A percentile compares a stretch with the other conserved stretches of the same genome.
Evolutionary conservation across 2,329 filamentous ascomycete species (phyloP).

Genomic region (Neonectria ditissima): DNA sequence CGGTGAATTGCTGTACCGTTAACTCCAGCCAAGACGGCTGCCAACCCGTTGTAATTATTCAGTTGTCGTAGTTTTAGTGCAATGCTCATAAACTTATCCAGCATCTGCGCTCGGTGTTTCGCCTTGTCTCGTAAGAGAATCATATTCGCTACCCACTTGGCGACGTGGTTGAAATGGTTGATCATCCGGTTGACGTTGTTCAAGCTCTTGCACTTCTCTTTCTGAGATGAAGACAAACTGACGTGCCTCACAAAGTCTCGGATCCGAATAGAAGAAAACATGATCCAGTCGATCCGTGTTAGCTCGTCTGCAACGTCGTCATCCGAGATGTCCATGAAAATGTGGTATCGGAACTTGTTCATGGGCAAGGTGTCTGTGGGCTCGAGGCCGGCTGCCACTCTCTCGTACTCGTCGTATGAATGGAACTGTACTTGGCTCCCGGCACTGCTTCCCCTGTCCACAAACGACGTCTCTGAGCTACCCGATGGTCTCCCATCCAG

Average conservation of each 20-base stretch:
- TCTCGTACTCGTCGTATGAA: slow-evolving; percentile 82
- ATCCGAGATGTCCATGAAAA: slow-evolving; percentile 87
- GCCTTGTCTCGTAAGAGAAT: slow-evolving; percentile 92
- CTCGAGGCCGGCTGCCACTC: slow-evolving; percentile 78
- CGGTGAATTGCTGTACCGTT: slow-evolving; percentile 89
- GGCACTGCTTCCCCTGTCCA: slow-evolving; percentile 53
- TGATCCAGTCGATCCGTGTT: slow-evolving; percentile 96
- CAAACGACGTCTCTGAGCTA: slow-evolving; percentile 58
- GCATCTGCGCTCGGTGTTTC: slow-evolving; percentile 89
- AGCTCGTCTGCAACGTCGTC: slow-evolving; percentile 91
- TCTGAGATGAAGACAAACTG: slow-evolving; percentile 76
- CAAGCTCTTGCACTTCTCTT: slow-evolving; percentile 80
- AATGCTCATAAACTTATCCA: slow-evolving; percentile 96
- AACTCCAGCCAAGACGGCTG: slow-evolving; percentile 93
- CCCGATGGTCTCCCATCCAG: slow-evolving; percentile 58
- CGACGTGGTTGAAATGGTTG: slow-evolving; percentile 88
- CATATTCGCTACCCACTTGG: slow-evolving; percentile 85
- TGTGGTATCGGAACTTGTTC: slow-evolving; percentile 88
- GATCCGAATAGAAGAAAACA: slow-evolving; percentile 95
- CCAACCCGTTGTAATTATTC: slow-evolving; percentile 97
- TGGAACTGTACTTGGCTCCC: slow-evolving; percentile 68
- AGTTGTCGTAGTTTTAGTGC: slow-evolving; percentile 86
- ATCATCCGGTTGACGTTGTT: slow-evolving; percentile 96
- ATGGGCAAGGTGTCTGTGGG: slow-evolving; percentile 77
- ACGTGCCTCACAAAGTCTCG: slow-evolving; percentile 94